Evolutionary conservation across 1,284 basidiomycete genomes (phyloP).

Genomic region (Naganishia sp.): DNA sequence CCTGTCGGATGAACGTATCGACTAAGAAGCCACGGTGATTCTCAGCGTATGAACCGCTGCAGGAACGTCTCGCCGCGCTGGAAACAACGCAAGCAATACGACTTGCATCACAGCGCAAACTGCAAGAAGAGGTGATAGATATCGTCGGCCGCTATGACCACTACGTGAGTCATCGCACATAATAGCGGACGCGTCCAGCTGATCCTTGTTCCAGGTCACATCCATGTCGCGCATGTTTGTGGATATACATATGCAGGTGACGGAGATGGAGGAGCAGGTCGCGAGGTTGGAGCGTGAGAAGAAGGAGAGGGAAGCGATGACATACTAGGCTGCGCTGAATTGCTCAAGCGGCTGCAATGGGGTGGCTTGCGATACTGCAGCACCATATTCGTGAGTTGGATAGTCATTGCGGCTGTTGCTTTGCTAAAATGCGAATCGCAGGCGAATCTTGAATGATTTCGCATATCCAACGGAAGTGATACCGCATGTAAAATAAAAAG

Average conservation of each 20-base stretch:
- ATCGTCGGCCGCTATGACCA: conserved; percentile 22
- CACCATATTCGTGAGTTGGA: too few relatives aligned
- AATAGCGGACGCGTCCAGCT: neutral
- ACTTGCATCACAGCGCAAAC: conserved; percentile 7
- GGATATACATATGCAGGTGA: conserved; percentile 19
- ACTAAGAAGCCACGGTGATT: too few relatives aligned
- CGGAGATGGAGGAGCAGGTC: conserved; percentile 27
- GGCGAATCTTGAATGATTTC: too few relatives aligned
- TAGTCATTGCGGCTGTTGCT: too few relatives aligned
- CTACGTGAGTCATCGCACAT: conserved; percentile 10
- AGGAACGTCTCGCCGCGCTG: conserved; percentile 1
- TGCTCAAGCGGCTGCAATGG: neutral
- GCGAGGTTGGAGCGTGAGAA: conserved; percentile 23
- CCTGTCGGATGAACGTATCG: too few relatives aligned
- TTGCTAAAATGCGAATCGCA: too few relatives aligned
- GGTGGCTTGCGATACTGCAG: neutral
- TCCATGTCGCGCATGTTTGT: conserved; percentile 27
- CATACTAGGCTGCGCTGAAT: conserved; percentile 11
- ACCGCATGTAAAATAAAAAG: too few relatives aligned
- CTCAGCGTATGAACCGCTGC: conserved; percentile 19
- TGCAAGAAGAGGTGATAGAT: conserved; percentile 17
- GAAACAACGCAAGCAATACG: neutral
- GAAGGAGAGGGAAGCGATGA: conserved; percentile 23
- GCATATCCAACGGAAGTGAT: too few relatives aligned
- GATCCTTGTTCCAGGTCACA: conserved; percentile 8